phyloP scores from a whole-genome alignment of 371 early-diverging fungal genomes.

The Chytridium lagenaria region DNA sequence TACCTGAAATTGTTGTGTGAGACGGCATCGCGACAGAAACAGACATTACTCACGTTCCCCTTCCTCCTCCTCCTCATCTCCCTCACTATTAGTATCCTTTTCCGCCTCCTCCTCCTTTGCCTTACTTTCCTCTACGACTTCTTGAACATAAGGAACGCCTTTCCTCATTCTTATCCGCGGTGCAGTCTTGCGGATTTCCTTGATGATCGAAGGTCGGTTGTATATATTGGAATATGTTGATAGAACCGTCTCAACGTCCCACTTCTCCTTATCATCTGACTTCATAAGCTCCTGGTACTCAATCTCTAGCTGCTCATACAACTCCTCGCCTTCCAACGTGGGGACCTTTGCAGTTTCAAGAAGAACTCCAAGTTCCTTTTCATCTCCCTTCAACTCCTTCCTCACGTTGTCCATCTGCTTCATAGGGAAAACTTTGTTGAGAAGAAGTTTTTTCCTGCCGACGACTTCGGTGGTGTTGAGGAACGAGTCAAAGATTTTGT shows the following conservation, averaged over 20 bases:
- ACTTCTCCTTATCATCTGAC: slow-evolving; percentile 39
- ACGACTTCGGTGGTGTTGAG: slow-evolving; percentile 83
- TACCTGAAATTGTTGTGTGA: slow-evolving; percentile 19
- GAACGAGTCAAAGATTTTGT: slow-evolving; percentile 86
- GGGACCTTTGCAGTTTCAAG: slow-evolving; percentile 39
- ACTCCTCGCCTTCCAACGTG: slow-evolving; percentile 51
- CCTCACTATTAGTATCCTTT: slow-evolving; percentile 29
- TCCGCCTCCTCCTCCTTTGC: slow-evolving; percentile 22
- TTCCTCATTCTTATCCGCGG: slow-evolving; percentile 41
- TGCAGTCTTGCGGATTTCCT: slow-evolving; percentile 33
- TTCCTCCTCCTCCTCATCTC: slow-evolving; percentile 26
- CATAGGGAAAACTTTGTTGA: slow-evolving; percentile 37
- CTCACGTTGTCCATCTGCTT: slow-evolving; percentile 75
- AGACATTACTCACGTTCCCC: not conserved
- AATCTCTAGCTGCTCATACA: slow-evolving; percentile 56
- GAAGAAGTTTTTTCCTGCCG: slow-evolving; percentile 52
- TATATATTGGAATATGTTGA: slow-evolving; percentile 58
- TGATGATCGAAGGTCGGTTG: slow-evolving; percentile 57
- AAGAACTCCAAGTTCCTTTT: slow-evolving; percentile 38
- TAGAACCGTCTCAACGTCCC: slow-evolving; percentile 58
- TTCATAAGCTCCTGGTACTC: slow-evolving; percentile 46
- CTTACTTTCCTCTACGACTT: not conserved
- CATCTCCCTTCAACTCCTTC: slow-evolving; percentile 55
- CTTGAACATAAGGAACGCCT: slow-evolving; percentile 44
- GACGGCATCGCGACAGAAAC: not conserved